phyloP scores from a whole-genome alignment of 768 basidiomycete genomes.

The Leccinum aurantiacum region DNA sequence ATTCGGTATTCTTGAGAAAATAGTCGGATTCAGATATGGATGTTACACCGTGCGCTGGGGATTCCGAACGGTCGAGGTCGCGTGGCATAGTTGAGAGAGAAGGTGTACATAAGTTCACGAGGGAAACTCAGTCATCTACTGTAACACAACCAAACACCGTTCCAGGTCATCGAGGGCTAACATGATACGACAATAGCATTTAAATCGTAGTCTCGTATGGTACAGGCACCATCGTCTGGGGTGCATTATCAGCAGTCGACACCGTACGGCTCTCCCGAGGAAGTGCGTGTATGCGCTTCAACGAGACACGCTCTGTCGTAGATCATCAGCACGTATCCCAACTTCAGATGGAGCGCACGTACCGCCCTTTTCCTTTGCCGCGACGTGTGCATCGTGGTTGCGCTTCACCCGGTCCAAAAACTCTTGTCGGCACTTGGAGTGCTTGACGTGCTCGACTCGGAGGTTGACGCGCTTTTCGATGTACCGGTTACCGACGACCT shows the following conservation, averaged over 20 bases:
- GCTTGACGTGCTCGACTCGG: conserved; percentile 91
- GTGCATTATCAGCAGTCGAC: conserved; percentile 69
- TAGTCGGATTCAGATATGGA: conserved; percentile 82
- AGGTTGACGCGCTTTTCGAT: conserved; percentile 99
- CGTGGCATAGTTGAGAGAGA: too few species aligned
- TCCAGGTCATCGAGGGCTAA: conserved; percentile 3
- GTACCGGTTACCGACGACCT: conserved; percentile 98
- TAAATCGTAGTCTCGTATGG: conserved; percentile 97
- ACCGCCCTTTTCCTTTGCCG: conserved; percentile 89
- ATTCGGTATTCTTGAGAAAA: conserved; percentile 86
- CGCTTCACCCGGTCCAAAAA: conserved; percentile 94
- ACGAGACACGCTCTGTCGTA: conserved; percentile 65
- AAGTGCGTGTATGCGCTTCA: conserved; percentile 82
- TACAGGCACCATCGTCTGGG: conserved; percentile 91
- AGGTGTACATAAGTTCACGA: too few species aligned
- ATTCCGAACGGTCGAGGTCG: neutral
- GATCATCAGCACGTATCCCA: neutral
- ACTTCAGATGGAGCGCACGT: conserved; percentile 33
- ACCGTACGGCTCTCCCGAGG: conserved; percentile 82
- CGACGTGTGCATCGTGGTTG: conserved; percentile 81
- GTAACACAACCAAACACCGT: too few species aligned
- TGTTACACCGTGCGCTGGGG: conserved; percentile 37
- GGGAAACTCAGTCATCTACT: too few species aligned
- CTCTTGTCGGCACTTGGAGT: conserved; percentile 97
- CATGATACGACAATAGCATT: conserved; percentile 32